Base-by-base conservation (phyloP, 1,284 basidiomycete genomes). In the Ustilago lituana region DNA sequence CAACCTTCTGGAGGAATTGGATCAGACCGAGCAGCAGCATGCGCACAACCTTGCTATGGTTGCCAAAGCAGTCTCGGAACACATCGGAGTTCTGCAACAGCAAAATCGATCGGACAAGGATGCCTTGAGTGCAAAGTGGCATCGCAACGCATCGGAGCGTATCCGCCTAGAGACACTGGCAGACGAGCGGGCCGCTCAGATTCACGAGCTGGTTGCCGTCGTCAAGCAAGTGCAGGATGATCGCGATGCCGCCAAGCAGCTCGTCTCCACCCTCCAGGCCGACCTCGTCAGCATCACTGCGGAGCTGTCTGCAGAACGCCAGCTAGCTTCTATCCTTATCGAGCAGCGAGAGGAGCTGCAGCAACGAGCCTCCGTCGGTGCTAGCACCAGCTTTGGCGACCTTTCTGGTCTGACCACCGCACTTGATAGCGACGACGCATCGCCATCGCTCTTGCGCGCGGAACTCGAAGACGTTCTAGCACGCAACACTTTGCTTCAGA, bases 141-240 rank as follows among this genome's bases (percentile, higher is more conserved):
- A 68, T 19, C 27, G n/a, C 23, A 54, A 38, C 32, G 51, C 44
- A 10, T 35, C 35, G 7, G 43, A 56, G 19, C 36, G 37, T 4
- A 70, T 64, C 31, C 9, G 22, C 17, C 23, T 61, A 9, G 61
- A 58, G 32, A 59, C 54, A 15, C 27, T 66, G 7, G 54, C 55
- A 4, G 53, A 55, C 12, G 62, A 71, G 26, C 53, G 51, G 6
- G 43, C 38, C 11, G 53, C 52, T 0, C 62, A 66, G 38, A 58
- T 71, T n/a, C 54, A 56, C 27, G 62, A 71, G 22, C 58, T 71
- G 9, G 63, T 62, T 12, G 57, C 49, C 9, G 62, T 66, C 43
- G 63, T 67, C 54, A 62, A 57, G 38, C 68, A 71, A 49, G 59
- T 71, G 0, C 63, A 71, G 32, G 54, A 67, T 15, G 68, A 71